Percentiles rank a stretch among this genome's conserved stretches.
Evolutionary conservation across 73 alveolate species (phyloP).

Genomic region (Effrenium voratum): DNA sequence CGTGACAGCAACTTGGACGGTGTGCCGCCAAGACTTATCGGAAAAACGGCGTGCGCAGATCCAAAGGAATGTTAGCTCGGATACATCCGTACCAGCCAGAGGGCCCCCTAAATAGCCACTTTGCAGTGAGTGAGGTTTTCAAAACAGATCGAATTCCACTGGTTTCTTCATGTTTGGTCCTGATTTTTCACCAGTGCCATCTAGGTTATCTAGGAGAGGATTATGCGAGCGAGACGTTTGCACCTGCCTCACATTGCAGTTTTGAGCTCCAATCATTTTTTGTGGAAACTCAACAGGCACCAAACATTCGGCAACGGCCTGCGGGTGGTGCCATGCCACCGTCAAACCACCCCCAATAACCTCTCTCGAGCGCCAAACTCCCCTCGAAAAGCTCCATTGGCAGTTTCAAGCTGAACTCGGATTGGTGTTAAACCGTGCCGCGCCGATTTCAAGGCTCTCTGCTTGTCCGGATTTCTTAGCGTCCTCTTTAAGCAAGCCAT

Average conservation of each 20-base stretch:
- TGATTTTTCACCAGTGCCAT: background rate
- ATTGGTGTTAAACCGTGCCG: background rate
- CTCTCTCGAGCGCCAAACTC: too few species aligned
- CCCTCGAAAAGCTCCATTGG: too few species aligned
- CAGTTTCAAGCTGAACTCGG: background rate
- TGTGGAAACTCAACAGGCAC: too few species aligned
- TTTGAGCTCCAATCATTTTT: too few species aligned
- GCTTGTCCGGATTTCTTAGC: too few species aligned
- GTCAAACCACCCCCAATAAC: too few species aligned
- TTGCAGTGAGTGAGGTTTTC: background rate
- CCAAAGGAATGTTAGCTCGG: background rate
- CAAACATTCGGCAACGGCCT: too few species aligned
- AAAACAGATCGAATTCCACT: too few species aligned
- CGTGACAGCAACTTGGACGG: constrained; percentile 52
- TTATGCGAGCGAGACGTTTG: background rate
- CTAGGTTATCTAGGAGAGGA: background rate
- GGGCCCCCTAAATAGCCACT: background rate
- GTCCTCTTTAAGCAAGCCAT: too few species aligned
- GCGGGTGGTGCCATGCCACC: too few species aligned
- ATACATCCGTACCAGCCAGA: background rate
- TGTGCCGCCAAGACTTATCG: constrained; percentile 55
- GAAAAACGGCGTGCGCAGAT: background rate
- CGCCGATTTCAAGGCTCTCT: too few species aligned
- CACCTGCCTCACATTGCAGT: background rate
- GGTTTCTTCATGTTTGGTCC: background rate